Base-by-base conservation (phyloP, 352 stramenopile species). In the Phytophthora tentaculata region DNA sequence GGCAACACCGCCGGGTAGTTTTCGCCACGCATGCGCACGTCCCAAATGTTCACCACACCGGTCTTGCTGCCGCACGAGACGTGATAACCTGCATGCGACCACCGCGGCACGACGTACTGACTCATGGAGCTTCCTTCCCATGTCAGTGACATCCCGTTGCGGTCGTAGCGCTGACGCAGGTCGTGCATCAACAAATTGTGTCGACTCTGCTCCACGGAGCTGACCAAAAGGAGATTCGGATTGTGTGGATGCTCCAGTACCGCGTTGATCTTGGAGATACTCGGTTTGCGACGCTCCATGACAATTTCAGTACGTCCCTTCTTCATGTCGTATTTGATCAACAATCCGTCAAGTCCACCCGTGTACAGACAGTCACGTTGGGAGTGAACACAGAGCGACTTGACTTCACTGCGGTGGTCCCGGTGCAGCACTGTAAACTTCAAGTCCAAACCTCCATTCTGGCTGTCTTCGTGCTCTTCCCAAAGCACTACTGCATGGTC, bases 221-320 rank as follows among this genome's bases (percentile, higher is more conserved):
- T 95, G 13, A 94, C 74, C 44, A 96, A 56, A 20, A 96, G 70
- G 54, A 96, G 41, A 58, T 94, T 81, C 26, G 85, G 88, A 67
- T 96, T 94, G 67, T 93, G 82, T 35, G 88, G 88, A 59, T 96
- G 85, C 66, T 94, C 86, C 6, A 94, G 61, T 43, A 96, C 76
- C 1, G 81, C 67, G 64, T 96, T 96, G 69, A 96, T 94, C 74
- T 94, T 92, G 22, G 79, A 88, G 22, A 96, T 94, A 5, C 65
- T 80, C 16, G 85, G 86, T 32, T 90, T 88, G n/a, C 88, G 81
- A 19, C 84, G 83, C 63, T 95, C 84, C 43, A 95, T 78, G 19
- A 93, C 68, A 0, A 69, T 76, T 14, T 77, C 28, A 17, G 76
- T 69, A 24, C 47, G 48, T 9, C 75, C 68, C 51, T 73, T 74